Evolutionary conservation across 805 yeast genomes (phyloP), one percentile per base, ranked within the genome.

Genomic region (Zygoascus bituminiphila): DNA sequence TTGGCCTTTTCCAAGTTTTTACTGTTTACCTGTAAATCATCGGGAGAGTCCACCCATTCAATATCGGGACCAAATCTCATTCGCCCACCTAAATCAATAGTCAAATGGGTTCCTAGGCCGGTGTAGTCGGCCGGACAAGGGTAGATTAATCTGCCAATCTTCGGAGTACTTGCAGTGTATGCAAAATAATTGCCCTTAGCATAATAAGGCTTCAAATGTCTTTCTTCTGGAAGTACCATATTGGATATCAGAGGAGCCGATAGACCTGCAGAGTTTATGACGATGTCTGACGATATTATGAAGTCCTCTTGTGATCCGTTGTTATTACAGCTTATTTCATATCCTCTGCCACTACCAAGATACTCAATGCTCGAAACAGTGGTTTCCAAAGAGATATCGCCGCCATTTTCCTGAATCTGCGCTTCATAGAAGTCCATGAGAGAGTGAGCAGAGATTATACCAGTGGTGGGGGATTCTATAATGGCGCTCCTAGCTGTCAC

Each of bases 91-190:
- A 88, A 65, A 58, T 86, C 94, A 25, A 89, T 67, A 0, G 97
- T 88, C 52, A 89, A 66, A 67, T 88, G 97, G 0, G 93, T 85
- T 0, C 97, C 97, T 48, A 89, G 68, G 0, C 94, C 84, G n/a
- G 84, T 72, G 26, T 55, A 74, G n/a, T 82, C 79, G 0, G 82
- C 73, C 1, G 88, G 87, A 48, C 87, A 82, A 1, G 96, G 96
- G 62, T 88, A 88, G 0, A 88, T 68, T 29, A 82, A 63, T 50
- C 86, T 67, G 47, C 69, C 61, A 3, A 81, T 77, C 19, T 72
- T 69, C 1, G 83, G 81, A 14, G 62, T 60, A 2, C 73, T 67
- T 1, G 71, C 62, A 23, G 72, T 73, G 51, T 78, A 79, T 2
- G 82, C 68, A 59, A 75, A 89, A 62, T 89, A 88, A 54, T 81